These are phyloP conservation scores for Yarrowia sp. DNA, from an alignment of 805 yeast genomes.

Conservation along the genomic window DNA sequence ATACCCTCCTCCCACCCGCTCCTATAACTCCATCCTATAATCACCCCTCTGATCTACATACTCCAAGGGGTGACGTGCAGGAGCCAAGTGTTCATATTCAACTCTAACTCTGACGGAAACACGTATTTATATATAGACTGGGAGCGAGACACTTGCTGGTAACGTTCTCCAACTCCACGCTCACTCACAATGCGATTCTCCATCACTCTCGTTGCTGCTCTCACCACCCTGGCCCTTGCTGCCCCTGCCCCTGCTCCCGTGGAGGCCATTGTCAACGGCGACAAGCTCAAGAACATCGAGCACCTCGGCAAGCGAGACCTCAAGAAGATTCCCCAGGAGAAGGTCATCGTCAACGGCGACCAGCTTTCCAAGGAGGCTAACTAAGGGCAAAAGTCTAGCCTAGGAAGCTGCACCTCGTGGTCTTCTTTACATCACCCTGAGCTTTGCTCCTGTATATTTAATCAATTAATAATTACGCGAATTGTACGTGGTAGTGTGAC, in stretches of 20 bases:
- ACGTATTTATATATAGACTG: not conserved
- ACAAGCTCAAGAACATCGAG: conserved; percentile 10
- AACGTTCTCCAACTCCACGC: not conserved
- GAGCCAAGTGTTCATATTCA: conserved; percentile 22
- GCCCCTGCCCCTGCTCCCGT: conserved; percentile 30
- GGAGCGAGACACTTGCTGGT: not conserved
- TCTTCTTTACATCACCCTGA: not conserved
- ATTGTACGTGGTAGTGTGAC: too few relatives aligned
- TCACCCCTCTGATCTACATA: conserved; percentile 1
- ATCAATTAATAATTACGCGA: conserved; percentile 1
- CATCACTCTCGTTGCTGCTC: conserved; percentile 2
- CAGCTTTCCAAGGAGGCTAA: conserved; percentile 7
- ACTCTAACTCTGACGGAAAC: not conserved
- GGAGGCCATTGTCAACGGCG: conserved; percentile 22
- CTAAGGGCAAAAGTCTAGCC: not conserved
- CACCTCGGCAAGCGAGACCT: not conserved
- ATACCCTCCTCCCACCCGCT: too few relatives aligned
- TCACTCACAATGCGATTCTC: conserved; percentile 4
- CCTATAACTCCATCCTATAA: not conserved
- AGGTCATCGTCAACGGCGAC: conserved; percentile 28
- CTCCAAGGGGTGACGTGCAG: conserved; percentile 30
- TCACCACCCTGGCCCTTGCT: conserved; percentile 9
- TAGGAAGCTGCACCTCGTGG: too few relatives aligned
- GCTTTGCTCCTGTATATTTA: conserved; percentile 8
- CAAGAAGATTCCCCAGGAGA: conserved; percentile 1